Evolutionary conservation across 2,329 filamentous ascomycete species (phyloP).

Genomic region (Stagonosporopsis rhizophila): DNA sequence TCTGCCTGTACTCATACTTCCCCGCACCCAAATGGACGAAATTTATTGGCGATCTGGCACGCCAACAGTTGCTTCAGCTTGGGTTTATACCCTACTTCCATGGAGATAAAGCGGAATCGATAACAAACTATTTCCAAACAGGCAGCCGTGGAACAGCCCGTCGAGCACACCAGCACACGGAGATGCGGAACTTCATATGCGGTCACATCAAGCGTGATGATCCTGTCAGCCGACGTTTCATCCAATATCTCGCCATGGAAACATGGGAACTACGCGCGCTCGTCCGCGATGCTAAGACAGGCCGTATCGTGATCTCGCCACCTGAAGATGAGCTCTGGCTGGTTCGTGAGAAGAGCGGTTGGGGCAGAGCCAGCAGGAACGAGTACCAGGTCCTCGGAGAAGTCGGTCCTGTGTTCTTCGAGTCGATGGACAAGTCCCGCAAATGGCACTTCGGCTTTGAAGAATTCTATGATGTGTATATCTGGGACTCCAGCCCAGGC

Average conservation of each 20-base stretch:
- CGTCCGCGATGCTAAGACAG: conserved; percentile 53
- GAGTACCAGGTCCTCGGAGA: conserved; percentile 47
- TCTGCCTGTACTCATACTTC: conserved; percentile 57
- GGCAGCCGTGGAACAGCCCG: conserved; percentile 44
- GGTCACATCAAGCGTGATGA: conserved; percentile 54
- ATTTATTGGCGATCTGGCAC: conserved; percentile 50
- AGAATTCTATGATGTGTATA: conserved; percentile 54
- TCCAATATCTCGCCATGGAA: conserved; percentile 54
- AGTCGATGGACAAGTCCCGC: conserved; percentile 48
- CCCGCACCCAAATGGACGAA: conserved; percentile 55
- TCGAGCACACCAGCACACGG: conserved; percentile 44
- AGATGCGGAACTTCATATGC: conserved; percentile 53
- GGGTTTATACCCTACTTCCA: conserved; percentile 50
- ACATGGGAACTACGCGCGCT: conserved; percentile 47
- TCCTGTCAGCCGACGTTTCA: conserved; percentile 51
- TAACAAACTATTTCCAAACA: conserved; percentile 43
- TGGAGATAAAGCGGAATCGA: conserved; percentile 42
- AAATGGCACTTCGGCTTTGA: conserved; percentile 53
- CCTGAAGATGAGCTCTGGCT: conserved; percentile 52
- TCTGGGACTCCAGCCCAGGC: conserved; percentile 52
- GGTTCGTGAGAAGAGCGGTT: conserved; percentile 48
- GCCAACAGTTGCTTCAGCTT: conserved; percentile 53
- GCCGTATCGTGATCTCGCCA: conserved; percentile 46
- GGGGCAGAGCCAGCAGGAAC: conserved; percentile 50
- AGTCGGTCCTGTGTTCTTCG: conserved; percentile 50